These are phyloP conservation scores for Gigaspora rosea DNA, from an alignment of 192 early-diverging fungal species.

Conservation along the genomic window DNA sequence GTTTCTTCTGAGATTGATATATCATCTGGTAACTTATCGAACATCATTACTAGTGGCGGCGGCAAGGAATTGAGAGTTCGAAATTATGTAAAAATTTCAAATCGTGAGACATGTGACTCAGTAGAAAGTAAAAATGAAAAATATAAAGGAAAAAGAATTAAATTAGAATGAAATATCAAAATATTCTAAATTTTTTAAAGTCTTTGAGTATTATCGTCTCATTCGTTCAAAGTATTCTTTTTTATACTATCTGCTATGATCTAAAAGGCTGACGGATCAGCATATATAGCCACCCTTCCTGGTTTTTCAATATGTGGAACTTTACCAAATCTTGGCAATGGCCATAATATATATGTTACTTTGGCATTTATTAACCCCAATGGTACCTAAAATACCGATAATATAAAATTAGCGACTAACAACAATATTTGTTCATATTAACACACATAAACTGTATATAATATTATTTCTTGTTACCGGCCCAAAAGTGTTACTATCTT, in stretches of 20 bases:
- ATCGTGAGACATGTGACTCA: background rate
- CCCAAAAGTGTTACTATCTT: slow-evolving; percentile 80
- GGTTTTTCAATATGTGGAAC: slow-evolving; percentile 31
- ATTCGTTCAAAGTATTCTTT: background rate
- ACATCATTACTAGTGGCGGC: slow-evolving; percentile 11
- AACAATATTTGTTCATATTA: background rate
- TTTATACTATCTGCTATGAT: too few relatives aligned
- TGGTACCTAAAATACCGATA: slow-evolving; percentile 51
- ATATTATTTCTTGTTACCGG: slow-evolving; percentile 50
- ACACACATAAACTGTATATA: background rate
- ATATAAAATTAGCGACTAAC: background rate
- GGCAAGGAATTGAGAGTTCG: slow-evolving; percentile 7
- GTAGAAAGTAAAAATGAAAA: slow-evolving; percentile 17
- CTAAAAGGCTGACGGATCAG: background rate
- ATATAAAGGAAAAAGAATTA: slow-evolving; percentile 23
- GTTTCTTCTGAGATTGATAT: background rate
- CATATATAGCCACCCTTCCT: slow-evolving; percentile 10
- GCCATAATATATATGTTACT: slow-evolving; percentile 67
- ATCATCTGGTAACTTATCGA: background rate
- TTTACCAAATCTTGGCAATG: slow-evolving; percentile 63
- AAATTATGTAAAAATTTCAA: slow-evolving; percentile 17
- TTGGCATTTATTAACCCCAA: slow-evolving; percentile 66
- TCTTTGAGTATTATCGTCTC: background rate
- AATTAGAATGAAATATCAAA: background rate
- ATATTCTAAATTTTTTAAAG: background rate